Evolutionary conservation across 768 basidiomycete genomes (phyloP).

Genomic region (Fibroporia radiculosa): DNA sequence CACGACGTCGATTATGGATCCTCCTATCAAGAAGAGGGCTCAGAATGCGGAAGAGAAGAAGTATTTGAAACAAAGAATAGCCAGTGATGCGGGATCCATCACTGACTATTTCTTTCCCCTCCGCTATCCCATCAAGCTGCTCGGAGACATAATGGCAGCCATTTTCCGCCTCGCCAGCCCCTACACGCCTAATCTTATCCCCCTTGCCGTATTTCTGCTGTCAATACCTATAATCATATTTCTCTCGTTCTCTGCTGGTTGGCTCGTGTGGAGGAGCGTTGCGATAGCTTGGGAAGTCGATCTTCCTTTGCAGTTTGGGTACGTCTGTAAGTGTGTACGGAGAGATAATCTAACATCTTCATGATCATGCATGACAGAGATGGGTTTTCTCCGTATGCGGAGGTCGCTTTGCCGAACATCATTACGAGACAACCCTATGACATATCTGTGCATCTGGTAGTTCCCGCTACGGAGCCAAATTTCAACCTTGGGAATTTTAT

Average conservation of each 20-base stretch:
- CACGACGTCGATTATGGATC: slow-evolving; percentile 7
- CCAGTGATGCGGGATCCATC: slow-evolving; percentile 12
- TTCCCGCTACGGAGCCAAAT: slow-evolving; percentile 64
- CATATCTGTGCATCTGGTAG: slow-evolving; percentile 53
- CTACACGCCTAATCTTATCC: slow-evolving; percentile 57
- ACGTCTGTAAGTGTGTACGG: slow-evolving; percentile 9
- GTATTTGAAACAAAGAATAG: slow-evolving; percentile 8
- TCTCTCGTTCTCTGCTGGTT: slow-evolving; percentile 61
- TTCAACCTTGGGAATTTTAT: slow-evolving; percentile 81
- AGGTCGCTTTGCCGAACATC: slow-evolving; percentile 41
- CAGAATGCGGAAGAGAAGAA: slow-evolving; percentile 8
- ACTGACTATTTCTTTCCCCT: slow-evolving; percentile 14
- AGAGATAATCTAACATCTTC: neutral
- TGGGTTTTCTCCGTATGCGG: slow-evolving; percentile 55
- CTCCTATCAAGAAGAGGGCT: slow-evolving; percentile 1
- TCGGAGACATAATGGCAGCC: slow-evolving; percentile 17
- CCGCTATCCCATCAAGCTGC: slow-evolving; percentile 18
- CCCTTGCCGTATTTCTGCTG: slow-evolving; percentile 49
- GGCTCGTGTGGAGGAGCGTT: slow-evolving; percentile 64
- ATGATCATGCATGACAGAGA: slow-evolving; percentile 37
- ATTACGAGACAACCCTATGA: slow-evolving; percentile 65
- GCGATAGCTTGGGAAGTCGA: slow-evolving; percentile 66
- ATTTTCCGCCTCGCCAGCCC: slow-evolving; percentile 35
- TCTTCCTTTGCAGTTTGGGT: slow-evolving; percentile 79
- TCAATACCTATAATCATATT: slow-evolving; percentile 56